A percentile compares a stretch with the other conserved stretches of the same genome.
Conservation (phyloP, 2,329 filamentous ascomycete genomes). For the Aspergillus quadricinctus region DNA sequence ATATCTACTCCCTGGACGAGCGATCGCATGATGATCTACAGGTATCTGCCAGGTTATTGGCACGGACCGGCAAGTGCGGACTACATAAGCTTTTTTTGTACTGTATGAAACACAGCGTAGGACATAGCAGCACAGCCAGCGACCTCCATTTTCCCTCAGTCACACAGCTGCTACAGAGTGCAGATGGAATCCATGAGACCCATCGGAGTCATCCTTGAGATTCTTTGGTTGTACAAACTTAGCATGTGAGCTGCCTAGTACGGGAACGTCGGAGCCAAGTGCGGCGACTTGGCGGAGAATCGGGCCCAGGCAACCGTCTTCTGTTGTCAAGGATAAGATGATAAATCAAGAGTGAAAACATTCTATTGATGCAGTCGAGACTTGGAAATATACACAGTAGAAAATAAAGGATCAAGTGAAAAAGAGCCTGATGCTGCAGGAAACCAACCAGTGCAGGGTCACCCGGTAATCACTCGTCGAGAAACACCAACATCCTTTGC, state of each 20-base stretch:
- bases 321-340: neutral
- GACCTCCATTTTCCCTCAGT: too few species aligned
- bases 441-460: constrained; percentile 10
- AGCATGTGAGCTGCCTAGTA: neutral
- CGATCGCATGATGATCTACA: too few species aligned
- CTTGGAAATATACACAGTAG: neutral
- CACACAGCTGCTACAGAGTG: too few species aligned
- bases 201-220: neutral
- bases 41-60: too few species aligned
- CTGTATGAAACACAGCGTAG: too few species aligned
- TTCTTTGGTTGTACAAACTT: neutral
- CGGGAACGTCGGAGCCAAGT: neutral
- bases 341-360: neutral
- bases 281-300: neutral
- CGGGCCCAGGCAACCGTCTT: neutral
- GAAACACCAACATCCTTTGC: constrained; percentile 36
- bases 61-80: too few species aligned
- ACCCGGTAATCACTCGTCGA: constrained; percentile 35
- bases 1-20: too few species aligned
- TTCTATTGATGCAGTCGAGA: neutral
- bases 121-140: too few species aligned
- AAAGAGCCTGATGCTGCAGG: neutral
- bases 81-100: too few species aligned
- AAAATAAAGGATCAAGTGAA: neutral
- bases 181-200: too few species aligned